Percentiles rank a stretch among this genome's conserved stretches.
Conservation (phyloP, 2,329 filamentous ascomycete species). For the Trichoderma breve region DNA sequence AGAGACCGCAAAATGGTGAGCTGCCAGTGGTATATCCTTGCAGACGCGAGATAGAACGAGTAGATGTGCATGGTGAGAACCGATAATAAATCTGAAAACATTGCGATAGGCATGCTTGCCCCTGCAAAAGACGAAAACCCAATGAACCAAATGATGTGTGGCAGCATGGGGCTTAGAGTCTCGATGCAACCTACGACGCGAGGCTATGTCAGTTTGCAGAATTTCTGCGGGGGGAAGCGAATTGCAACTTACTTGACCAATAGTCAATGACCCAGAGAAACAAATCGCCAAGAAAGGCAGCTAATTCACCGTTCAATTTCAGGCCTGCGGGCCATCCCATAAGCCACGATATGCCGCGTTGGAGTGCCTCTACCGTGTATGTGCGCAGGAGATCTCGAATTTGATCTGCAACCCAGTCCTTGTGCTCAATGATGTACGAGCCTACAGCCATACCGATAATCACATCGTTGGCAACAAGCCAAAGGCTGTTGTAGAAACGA, state of each 20-base stretch:
- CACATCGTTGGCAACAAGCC: conserved; percentile 97
- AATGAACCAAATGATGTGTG: conserved; percentile 84
- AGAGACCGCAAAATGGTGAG: conserved; percentile 93
- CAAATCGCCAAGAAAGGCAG: conserved; percentile 88
- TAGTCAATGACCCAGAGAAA: conserved; percentile 99
- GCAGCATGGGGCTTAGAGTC: conserved; percentile 74
- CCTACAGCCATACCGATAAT: conserved; percentile 97
- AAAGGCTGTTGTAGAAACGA: conserved; percentile 96
- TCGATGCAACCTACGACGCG: conserved; percentile 65
- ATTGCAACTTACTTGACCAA: conserved; percentile 70
- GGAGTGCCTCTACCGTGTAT: conserved; percentile 86
- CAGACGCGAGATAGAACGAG: conserved; percentile 95
- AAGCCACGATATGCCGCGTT: conserved; percentile 88
- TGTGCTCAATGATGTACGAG: conserved; percentile 95
- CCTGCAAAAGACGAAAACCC: conserved; percentile 94
- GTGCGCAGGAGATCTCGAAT: conserved; percentile 72
- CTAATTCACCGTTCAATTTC: conserved; percentile 92
- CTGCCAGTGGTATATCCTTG: conserved; percentile 98
- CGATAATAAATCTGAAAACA: conserved; percentile 91
- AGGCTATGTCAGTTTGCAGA: conserved; percentile 27
- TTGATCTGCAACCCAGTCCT: conserved; percentile 74
- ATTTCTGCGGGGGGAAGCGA: background rate
- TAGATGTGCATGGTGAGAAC: conserved; percentile 94
- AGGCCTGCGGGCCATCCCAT: conserved; percentile 94
- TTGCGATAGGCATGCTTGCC: conserved; percentile 92